Evolutionary conservation across 2,329 filamentous ascomycete species (phyloP).

Genomic region (Neonectria coccinea): DNA sequence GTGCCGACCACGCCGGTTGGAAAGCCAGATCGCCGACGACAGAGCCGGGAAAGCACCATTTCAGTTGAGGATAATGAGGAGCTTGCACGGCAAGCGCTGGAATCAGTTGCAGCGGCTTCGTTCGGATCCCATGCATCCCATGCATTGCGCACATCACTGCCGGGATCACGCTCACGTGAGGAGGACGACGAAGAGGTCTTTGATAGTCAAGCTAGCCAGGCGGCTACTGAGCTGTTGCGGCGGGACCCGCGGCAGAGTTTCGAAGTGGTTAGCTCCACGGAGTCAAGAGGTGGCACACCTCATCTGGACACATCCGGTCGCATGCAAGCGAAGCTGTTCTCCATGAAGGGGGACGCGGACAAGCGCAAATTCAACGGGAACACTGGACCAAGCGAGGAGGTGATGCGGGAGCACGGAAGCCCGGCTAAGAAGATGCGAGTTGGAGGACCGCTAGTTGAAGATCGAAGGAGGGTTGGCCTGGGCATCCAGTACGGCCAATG

Average conservation of each 20-base stretch:
- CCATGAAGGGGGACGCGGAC: constrained; percentile 58
- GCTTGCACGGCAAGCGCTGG: constrained; percentile 65
- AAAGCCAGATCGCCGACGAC: constrained; percentile 62
- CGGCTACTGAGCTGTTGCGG: constrained; percentile 80
- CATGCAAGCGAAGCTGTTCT: constrained; percentile 65
- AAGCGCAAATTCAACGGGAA: constrained; percentile 64
- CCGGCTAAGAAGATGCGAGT: constrained; percentile 65
- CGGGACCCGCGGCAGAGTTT: constrained; percentile 66
- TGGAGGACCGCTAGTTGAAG: constrained; percentile 54
- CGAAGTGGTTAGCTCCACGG: constrained; percentile 59
- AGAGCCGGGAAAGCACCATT: constrained; percentile 88
- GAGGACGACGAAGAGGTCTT: constrained; percentile 65
- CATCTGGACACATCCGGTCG: constrained; percentile 58
- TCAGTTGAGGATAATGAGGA: constrained; percentile 74
- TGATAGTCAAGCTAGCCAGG: constrained; percentile 82
- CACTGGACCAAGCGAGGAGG: constrained; percentile 45
- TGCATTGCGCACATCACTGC: constrained; percentile 37
- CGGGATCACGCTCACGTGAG: constrained; percentile 39
- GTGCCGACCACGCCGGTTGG: constrained; percentile 59
- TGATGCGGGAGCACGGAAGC: constrained; percentile 55
- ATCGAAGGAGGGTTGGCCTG: constrained; percentile 59
- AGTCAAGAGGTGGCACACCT: constrained; percentile 58
- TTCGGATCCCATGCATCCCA: constrained; percentile 43
- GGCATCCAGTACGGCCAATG: constrained; percentile 63
- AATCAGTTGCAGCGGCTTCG: constrained; percentile 63